Base-by-base conservation (phyloP, 495 filamentous ascomycete species). In the Aspergillus sclerotioniger region DNA sequence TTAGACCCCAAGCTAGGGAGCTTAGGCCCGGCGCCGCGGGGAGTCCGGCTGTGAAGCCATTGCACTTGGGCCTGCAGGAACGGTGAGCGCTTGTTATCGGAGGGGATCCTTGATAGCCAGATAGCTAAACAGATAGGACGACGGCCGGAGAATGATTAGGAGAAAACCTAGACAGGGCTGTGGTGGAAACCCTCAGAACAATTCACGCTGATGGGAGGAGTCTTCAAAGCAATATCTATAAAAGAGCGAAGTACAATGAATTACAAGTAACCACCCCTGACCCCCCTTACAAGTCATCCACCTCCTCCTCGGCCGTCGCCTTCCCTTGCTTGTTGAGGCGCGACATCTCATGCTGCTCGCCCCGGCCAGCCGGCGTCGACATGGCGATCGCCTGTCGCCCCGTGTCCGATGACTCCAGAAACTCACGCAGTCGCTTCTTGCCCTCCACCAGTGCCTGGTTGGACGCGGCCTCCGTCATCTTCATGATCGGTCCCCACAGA, bases 401-500 rank as follows among this genome's bases (percentile, higher is more conserved):
- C 7, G 87, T 88, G 60, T 95, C 89, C 10, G 86, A 87, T 43
- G 80, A 83, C 76, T 90, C 90, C 54, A 97, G 74, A 66, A 96
- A 96, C 31, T 95, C 90, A 20, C 92, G 82, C 51, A 97, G 81
- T 57, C 86, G 85, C 71, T 91, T 88, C 78, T 95, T 96, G 62
- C 88, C 90, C 60, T 97, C 89, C 54, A 93, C 90, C 15, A 96
- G 55, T 1, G 88, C 95, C 73, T 98, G 94, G 60, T 84, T 80
- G 13, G 84, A 84, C 15, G 95, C 95, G 16, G 94, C 94, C 64
- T 94, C 90, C 52, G 84, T 84, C 90, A 98, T 96, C 64, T 93
- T 90, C 59, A 92, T 74, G 78, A 98, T 98, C 1, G 94, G 95
- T 2, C 94, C 92, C 82, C 94, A 92, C 8, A 98, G 84, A 66